Conservation (phyloP, 805 yeast species). For the Wickerhamiella kurtzmanii region DNA sequence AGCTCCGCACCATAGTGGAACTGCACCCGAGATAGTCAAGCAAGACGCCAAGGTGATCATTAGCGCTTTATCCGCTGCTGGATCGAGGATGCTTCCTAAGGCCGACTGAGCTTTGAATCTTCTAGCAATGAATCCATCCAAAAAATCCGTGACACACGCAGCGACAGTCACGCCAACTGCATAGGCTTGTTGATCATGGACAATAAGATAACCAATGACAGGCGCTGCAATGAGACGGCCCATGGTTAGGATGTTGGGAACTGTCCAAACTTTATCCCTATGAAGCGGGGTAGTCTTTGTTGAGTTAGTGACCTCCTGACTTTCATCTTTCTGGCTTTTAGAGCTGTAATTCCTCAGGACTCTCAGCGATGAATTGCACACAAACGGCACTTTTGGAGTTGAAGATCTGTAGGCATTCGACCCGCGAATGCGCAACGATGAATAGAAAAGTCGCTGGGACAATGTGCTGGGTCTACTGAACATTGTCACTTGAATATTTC, state of each 20-base stretch:
- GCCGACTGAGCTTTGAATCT: conserved; percentile 60
- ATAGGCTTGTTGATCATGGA: conserved; percentile 44
- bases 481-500: background rate
- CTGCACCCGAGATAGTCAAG: conserved; percentile 48
- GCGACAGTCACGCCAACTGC: conserved; percentile 69
- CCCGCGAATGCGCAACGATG: no score
- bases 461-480: no score
- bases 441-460: no score
- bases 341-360: no score
- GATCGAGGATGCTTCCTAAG: conserved; percentile 85
- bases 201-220: conserved; percentile 62
- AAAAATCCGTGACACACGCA: conserved; percentile 79
- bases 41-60: conserved; percentile 79
- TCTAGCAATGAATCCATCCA: conserved; percentile 89
- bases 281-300: background rate
- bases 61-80: conserved; percentile 83
- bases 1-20: conserved; percentile 47
- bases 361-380: no score
- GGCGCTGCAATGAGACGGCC: conserved; percentile 78
- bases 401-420: no score
- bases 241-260: conserved; percentile 77
- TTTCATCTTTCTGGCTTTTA: no score
- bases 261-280: conserved; percentile 51
- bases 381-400: no score
- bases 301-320: no score